Evolutionary conservation across 202 grass and related monocot species (phyloP), one percentile per base, ranked within the genome.

Genomic region (Panicum virgatum): DNA sequence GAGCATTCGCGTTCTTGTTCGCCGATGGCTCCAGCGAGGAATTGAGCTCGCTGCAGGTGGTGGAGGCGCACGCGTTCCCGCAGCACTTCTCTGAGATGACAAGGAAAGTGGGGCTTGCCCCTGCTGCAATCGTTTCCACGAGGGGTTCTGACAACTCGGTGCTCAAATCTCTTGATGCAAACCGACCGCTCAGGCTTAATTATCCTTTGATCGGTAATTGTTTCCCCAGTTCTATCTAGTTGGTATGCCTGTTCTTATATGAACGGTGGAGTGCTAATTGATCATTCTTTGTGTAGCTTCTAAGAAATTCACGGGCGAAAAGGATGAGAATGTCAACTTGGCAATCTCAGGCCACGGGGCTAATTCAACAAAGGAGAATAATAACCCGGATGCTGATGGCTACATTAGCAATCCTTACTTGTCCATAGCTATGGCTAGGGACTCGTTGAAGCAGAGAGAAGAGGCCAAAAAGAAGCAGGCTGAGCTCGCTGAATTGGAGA

Each of bases 1-100:
- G 96, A 87, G 96, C 90, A 12, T 93, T 98, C 67, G 85, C 91
- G 5, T 98, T 93, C 86, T 59, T 98, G 23, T 96, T 98, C 77
- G 75, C 80, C 4, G 80, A 96, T 26, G 96, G 92, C 50, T 78
- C 80, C 64, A 69, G 66, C 72, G 96, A 98, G 83, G 96, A 98
- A 74, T 77, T 98, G 47, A 93, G 12, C 72, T 72, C 92, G 1
- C 53, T 92, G 57, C 96, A 98, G 76, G 82, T 72, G 3, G 91
- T 92, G 19, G 92, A 98, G 37, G 86, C 87, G 52, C 92, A 98
- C 75, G 83, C 72, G 7, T 98, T 98, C 66, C 96, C 96, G 0
- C 91, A 89, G 26, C 90, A 93, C 83, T 98, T 98, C 76, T 84
- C 85, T 3, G 87, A 93, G 29, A 84, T 82, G 87, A 90, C 88